phyloP scores from a whole-genome alignment of 139 green algal genomes.

The Chlorella sp. region DNA sequence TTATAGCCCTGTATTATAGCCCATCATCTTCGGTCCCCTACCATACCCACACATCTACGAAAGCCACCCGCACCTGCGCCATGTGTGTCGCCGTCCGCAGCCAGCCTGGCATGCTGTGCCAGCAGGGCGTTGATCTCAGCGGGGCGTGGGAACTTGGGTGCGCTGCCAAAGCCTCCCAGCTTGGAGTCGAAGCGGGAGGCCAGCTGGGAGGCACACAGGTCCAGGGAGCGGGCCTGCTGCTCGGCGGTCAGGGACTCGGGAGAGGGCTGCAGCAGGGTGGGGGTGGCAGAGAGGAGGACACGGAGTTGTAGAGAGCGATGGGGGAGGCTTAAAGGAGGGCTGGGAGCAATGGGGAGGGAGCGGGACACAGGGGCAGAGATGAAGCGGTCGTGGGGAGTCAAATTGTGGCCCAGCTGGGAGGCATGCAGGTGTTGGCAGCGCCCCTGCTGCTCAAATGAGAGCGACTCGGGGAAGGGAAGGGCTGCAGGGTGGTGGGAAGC shows the following conservation, averaged over 20 bases:
- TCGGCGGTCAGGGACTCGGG: conserved; percentile 18
- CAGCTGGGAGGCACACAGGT: conserved; percentile 55
- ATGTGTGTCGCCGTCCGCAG: conserved; percentile 20
- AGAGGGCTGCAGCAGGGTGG: conserved; percentile 4
- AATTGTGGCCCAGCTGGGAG: too few species aligned
- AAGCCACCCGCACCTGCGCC: background rate
- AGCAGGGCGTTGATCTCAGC: conserved; percentile 84
- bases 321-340: background rate
- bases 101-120: conserved; percentile 38
- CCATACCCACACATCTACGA: too few species aligned
- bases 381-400: too few species aligned
- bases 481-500: too few species aligned
- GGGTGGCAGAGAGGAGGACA: background rate
- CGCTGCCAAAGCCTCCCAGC: conserved; percentile 81
- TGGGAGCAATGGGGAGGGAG: too few species aligned
- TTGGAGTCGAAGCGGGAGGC: conserved; percentile 65
- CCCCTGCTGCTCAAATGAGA: too few species aligned
- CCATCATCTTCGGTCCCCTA: background rate
- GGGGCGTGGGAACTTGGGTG: conserved; percentile 92
- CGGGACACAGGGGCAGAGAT: background rate
- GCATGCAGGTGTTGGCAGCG: too few species aligned
- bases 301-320: background rate
- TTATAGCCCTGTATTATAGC: too few species aligned
- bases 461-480: too few species aligned
- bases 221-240: conserved; percentile 24